A percentile compares a stretch with the other conserved stretches of the same genome.
Evolutionary conservation across 2,329 filamentous ascomycete species (phyloP).

Genomic region (Trichophyton rubrum): DNA sequence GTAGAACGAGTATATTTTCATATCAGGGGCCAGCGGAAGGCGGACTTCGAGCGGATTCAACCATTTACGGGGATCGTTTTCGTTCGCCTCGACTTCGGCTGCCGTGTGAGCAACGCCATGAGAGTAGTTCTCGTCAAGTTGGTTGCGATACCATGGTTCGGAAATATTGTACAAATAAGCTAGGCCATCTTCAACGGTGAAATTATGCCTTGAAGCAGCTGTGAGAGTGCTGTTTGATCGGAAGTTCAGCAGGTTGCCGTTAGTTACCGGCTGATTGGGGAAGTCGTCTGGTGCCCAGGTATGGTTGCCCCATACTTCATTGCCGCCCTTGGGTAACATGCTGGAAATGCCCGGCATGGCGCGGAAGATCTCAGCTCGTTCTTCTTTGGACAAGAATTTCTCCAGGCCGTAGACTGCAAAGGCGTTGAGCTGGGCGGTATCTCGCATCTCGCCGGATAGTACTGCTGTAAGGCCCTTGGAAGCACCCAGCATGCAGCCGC

Average conservation of each 20-base stretch:
- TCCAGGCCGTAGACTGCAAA: conserved; percentile 96
- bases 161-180: conserved; percentile 64
- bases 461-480: conserved; percentile 83
- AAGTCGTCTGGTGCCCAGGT: conserved; percentile 80
- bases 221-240: conserved; percentile 30
- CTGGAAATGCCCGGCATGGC: conserved; percentile 94
- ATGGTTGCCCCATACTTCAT: conserved; percentile 85
- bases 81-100: conserved; percentile 69
- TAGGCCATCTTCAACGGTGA: conserved; percentile 69
- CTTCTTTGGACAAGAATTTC: conserved; percentile 82
- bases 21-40: conserved; percentile 69
- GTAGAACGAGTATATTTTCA: conserved; percentile 98
- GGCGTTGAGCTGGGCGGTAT: conserved; percentile 89
- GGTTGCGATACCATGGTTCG: conserved; percentile 73
- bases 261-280: conserved; percentile 59
- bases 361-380: conserved; percentile 85
- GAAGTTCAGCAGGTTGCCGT: conserved; percentile 77
- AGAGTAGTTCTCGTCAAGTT: conserved; percentile 65
- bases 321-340: conserved; percentile 90
- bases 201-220: conserved; percentile 51
- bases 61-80: conserved; percentile 71
- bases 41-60: conserved; percentile 90
- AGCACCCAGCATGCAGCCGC: conserved; percentile 92
- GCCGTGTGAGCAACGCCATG: conserved; percentile 72
- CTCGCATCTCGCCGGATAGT: conserved; percentile 93